These are phyloP conservation scores for Alloascoidea africana DNA, from an alignment of 805 yeast species.

Conservation along the genomic window DNA sequence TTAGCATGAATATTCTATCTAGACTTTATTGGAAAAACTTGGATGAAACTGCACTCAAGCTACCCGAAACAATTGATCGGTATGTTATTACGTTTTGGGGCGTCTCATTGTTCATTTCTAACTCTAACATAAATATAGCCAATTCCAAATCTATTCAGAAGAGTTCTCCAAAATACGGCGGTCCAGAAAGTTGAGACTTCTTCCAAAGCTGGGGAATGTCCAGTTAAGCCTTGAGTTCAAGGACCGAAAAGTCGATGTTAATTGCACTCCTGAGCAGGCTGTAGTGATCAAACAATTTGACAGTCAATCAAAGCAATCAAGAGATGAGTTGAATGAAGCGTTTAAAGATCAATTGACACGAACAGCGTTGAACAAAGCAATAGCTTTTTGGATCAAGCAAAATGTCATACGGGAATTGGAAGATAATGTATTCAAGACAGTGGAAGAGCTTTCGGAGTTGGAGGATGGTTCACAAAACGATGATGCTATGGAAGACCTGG, in stretches of 20 bases:
- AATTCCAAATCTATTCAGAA: conserved; percentile 27
- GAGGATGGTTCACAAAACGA: conserved; percentile 3
- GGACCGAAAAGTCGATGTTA: conserved; percentile 24
- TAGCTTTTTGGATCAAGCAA: conserved; percentile 49
- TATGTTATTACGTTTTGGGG: conserved; percentile 7
- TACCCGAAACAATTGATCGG: conserved; percentile 31
- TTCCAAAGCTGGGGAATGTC: conserved; percentile 49
- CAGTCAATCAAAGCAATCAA: conserved; percentile 13
- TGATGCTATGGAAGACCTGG: no score
- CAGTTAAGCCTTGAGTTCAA: conserved; percentile 41
- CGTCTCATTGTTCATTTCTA: no score
- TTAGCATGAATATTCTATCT: conserved; percentile 54
- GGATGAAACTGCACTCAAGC: conserved; percentile 24
- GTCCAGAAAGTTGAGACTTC: conserved; percentile 43
- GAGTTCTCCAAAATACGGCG: conserved; percentile 28
- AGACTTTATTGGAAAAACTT: conserved; percentile 68
- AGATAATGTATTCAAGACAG: conserved; percentile 24
- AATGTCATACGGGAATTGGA: conserved; percentile 33
- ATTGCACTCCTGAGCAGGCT: conserved; percentile 60
- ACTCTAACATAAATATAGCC: no score
- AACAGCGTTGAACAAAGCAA: conserved; percentile 21
- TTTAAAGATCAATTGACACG: conserved; percentile 26
- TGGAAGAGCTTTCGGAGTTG: conserved; percentile 9
- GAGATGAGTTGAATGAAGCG: conserved; percentile 18
- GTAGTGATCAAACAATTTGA: conserved; percentile 39